Conservation (phyloP, 352 stramenopile genomes). For the Pythium phragmiticola region DNA sequence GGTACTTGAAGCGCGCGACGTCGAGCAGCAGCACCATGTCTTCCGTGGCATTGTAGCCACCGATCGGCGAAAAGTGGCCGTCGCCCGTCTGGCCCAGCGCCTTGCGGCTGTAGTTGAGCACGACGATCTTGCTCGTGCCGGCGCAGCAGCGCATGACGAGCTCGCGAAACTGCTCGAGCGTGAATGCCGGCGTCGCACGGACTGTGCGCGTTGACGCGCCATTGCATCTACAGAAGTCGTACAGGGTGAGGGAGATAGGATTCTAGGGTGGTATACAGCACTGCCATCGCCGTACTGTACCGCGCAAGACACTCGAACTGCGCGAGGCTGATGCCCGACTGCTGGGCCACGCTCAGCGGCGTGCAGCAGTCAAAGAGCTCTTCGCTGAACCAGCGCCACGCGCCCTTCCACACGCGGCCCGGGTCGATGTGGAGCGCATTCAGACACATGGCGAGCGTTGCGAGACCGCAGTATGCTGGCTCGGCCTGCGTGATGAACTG, state of each 20-base stretch:
- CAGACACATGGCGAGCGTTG: conserved; percentile 81
- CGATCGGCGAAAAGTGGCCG: conserved; percentile 97
- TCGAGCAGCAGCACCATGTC: conserved; percentile 96
- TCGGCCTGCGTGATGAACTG: conserved; percentile 92
- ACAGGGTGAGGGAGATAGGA: neutral
- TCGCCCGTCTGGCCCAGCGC: conserved; percentile 92
- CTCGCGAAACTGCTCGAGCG: conserved; percentile 49
- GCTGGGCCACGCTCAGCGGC: conserved; percentile 64
- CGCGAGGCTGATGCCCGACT: conserved; percentile 65
- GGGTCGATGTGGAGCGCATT: conserved; percentile 82
- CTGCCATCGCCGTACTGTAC: neutral
- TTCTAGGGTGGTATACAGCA: neutral
- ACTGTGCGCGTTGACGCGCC: conserved; percentile 39
- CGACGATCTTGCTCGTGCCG: conserved; percentile 81
- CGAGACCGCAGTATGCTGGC: conserved; percentile 89
- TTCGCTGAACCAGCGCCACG: conserved; percentile 84
- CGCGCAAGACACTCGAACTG: conserved; percentile 72
- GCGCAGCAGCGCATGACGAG: conserved; percentile 76
- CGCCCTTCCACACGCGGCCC: conserved; percentile 69
- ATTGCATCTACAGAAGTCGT: conserved; percentile 2
- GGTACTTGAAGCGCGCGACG: conserved; percentile 96
- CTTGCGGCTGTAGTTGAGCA: conserved; percentile 92
- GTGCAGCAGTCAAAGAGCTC: conserved; percentile 84
- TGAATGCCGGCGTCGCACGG: conserved; percentile 44
- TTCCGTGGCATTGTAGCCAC: conserved; percentile 88